These are phyloP conservation scores for Mycena polygramma DNA, from an alignment of 768 basidiomycete genomes.

Conservation along the genomic window DNA sequence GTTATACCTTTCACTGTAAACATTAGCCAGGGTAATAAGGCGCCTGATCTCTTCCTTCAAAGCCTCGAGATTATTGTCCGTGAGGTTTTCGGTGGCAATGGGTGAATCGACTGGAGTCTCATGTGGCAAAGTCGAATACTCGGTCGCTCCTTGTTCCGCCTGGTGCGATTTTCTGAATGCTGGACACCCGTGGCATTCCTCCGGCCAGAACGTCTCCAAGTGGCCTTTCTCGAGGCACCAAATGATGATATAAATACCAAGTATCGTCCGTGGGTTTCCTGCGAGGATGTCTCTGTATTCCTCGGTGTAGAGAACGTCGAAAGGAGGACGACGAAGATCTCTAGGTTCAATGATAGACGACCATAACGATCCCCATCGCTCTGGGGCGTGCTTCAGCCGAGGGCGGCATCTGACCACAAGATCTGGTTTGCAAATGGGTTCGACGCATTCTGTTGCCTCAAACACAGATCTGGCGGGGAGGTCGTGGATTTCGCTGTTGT, in stretches of 20 bases:
- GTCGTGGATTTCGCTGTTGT: not conserved
- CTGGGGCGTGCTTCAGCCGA: not conserved
- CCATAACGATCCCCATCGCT: slow-evolving; percentile 11
- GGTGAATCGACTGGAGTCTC: not conserved
- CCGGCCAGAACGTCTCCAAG: slow-evolving; percentile 11
- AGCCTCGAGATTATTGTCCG: not conserved
- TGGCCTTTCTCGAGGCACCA: slow-evolving; percentile 18
- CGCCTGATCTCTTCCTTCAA: not conserved
- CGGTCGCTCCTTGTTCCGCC: not conserved
- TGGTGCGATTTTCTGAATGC: slow-evolving; percentile 17
- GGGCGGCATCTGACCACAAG: slow-evolving; percentile 7
- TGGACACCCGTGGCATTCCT: not conserved
- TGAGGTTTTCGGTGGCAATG: not conserved
- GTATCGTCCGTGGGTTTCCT: slow-evolving; percentile 4
- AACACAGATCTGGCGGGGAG: slow-evolving; percentile 2
- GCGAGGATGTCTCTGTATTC: slow-evolving; percentile 28
- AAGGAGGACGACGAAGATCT: slow-evolving; percentile 8
- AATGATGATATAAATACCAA: slow-evolving; percentile 19
- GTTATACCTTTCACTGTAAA: slow-evolving; percentile 4
- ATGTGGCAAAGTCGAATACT: no score
- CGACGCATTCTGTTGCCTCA: not conserved
- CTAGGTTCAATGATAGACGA: not conserved
- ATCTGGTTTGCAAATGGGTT: slow-evolving; percentile 8
- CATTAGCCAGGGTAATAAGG: not conserved
- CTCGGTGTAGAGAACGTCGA: slow-evolving; percentile 13